Conservation (phyloP, 2,329 filamentous ascomycete genomes). For the Chaetomium olivaceum region DNA sequence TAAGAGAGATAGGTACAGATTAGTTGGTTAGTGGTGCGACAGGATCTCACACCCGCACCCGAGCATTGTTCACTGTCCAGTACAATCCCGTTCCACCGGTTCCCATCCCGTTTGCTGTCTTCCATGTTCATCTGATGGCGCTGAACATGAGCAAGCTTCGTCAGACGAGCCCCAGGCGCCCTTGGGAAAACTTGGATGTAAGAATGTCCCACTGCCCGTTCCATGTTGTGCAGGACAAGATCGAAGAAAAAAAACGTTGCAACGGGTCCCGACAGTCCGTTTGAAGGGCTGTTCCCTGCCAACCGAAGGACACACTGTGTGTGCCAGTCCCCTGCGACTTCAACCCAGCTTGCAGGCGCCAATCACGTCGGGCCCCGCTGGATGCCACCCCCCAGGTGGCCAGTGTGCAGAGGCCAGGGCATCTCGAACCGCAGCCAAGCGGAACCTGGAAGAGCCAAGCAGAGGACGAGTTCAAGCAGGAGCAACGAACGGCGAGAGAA, state of each 20-base stretch:
- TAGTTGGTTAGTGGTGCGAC: constrained; percentile 15
- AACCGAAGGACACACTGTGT: constrained; percentile 17
- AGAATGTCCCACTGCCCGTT: background rate
- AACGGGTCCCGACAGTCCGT: background rate
- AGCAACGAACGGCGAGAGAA: constrained; percentile 30
- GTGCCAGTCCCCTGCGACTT: constrained; percentile 6
- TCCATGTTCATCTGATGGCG: background rate
- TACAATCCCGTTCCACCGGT: background rate
- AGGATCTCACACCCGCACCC: background rate
- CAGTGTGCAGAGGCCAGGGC: constrained; percentile 22
- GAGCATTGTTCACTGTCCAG: background rate
- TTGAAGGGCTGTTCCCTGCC: background rate
- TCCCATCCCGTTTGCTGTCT: background rate
- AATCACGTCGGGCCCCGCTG: constrained; percentile 18
- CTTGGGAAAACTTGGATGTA: background rate
- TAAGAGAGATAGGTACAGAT: background rate
- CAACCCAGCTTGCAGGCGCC: constrained; percentile 15
- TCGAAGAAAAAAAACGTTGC: background rate
- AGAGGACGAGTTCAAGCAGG: constrained; percentile 30
- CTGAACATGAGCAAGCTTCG: background rate
- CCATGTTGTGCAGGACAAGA: background rate
- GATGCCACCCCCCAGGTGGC: constrained; percentile 14
- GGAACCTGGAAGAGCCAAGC: constrained; percentile 29
- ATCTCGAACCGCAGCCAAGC: constrained; percentile 18
- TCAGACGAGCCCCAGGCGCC: background rate